phyloP scores from a whole-genome alignment of 768 basidiomycete genomes.

The Gymnopilus dilepis region DNA sequence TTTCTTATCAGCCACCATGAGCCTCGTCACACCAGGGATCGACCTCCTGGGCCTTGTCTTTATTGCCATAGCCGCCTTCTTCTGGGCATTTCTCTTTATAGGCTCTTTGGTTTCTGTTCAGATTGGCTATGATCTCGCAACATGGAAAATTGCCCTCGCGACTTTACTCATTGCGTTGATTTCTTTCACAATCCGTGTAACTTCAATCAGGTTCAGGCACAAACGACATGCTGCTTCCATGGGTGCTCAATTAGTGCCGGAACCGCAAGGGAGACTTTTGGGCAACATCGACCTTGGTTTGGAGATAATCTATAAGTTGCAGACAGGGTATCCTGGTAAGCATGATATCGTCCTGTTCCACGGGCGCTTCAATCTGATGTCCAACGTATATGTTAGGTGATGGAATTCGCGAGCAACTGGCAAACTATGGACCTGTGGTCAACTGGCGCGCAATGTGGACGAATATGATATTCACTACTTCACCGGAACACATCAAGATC shows the following conservation, averaged over 20 bases:
- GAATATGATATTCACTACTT: slow-evolving; percentile 50
- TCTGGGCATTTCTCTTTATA: slow-evolving; percentile 10
- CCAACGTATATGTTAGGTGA: slow-evolving; percentile 42
- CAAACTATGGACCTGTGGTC: slow-evolving; percentile 44
- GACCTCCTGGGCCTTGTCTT: slow-evolving; percentile 34
- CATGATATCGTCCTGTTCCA: not conserved
- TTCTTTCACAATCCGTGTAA: slow-evolving; percentile 33
- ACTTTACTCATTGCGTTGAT: slow-evolving; percentile 40
- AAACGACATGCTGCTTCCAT: slow-evolving; percentile 44
- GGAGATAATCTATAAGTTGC: slow-evolving; percentile 40
- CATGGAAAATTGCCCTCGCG: slow-evolving; percentile 40
- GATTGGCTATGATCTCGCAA: slow-evolving; percentile 33
- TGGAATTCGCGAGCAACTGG: slow-evolving; percentile 39
- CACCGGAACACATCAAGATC: slow-evolving; percentile 60
- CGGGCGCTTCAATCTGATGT: not conserved
- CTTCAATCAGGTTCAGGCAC: slow-evolving; percentile 33
- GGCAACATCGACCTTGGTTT: slow-evolving; percentile 53
- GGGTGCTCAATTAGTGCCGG: slow-evolving; percentile 51
- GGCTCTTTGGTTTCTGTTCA: slow-evolving; percentile 17
- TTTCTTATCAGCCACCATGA: slow-evolving; percentile 22
- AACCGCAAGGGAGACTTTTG: slow-evolving; percentile 40
- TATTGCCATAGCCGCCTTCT: slow-evolving; percentile 19
- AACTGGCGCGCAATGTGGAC: slow-evolving; percentile 52
- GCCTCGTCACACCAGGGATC: slow-evolving; percentile 39
- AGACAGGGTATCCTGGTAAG: slow-evolving; percentile 56